Evolutionary conservation across 1,284 basidiomycete species (phyloP).

Genomic region (Coniophora puteana): DNA sequence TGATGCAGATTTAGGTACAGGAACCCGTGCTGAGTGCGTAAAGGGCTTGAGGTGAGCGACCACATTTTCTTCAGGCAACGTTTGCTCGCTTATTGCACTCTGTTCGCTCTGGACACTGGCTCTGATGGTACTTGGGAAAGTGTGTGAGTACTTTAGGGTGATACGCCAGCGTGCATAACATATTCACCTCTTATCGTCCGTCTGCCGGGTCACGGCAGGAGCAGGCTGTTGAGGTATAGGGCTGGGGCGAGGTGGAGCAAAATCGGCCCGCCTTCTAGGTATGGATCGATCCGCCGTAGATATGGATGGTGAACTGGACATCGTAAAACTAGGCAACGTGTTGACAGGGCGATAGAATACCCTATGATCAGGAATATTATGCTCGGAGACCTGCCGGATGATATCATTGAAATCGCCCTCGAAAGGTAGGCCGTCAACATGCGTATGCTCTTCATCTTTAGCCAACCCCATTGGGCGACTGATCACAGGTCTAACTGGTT

Average conservation of each 20-base stretch:
- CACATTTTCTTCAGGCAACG: constrained; percentile 33
- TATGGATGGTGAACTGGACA: constrained; percentile 59
- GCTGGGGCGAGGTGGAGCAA: constrained; percentile 48
- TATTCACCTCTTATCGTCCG: constrained; percentile 21
- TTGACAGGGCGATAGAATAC: too few species aligned
- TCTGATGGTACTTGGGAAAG: constrained; percentile 19
- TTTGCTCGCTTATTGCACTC: constrained; percentile 21
- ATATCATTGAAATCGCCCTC: constrained; percentile 29
- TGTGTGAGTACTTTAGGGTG: neutral
- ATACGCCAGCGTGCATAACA: constrained; percentile 1
- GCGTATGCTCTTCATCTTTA: constrained; percentile 12
- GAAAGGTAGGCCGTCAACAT: constrained; percentile 16
- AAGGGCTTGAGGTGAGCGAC: constrained; percentile 75
- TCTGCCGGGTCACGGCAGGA: constrained; percentile 18
- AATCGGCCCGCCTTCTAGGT: constrained; percentile 63
- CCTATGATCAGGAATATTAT: too few species aligned
- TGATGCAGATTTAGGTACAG: constrained; percentile 44
- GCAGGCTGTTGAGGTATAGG: constrained; percentile 18
- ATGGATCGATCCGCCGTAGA: constrained; percentile 62
- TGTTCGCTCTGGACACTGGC: constrained; percentile 32
- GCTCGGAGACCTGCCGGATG: too few species aligned
- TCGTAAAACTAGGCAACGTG: constrained; percentile 38
- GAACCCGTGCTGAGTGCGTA: constrained; percentile 64
- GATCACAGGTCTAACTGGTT: constrained; percentile 42
- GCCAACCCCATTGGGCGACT: constrained; percentile 45